These are phyloP conservation scores for Huntiella savannae DNA, from an alignment of 2,329 filamentous ascomycete genomes.

Conservation along the genomic window DNA sequence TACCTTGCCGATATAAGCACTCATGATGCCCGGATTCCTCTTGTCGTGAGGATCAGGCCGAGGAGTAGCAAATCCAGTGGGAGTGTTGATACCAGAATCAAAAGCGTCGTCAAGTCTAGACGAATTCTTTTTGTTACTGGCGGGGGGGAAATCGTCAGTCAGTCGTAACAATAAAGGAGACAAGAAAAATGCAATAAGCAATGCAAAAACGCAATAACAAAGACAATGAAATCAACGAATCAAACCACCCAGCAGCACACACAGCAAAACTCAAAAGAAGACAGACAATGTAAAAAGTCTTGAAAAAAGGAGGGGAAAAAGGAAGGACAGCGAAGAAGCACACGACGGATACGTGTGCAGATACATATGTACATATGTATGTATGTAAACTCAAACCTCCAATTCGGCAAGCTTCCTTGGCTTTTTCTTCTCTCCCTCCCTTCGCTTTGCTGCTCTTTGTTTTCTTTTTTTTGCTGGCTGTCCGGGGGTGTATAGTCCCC, in stretches of 20 bases:
- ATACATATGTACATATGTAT: too few relatives aligned
- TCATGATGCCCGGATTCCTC: slow-evolving; percentile 86
- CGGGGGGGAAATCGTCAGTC: slow-evolving; percentile 16
- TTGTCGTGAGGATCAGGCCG: slow-evolving; percentile 89
- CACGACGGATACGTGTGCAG: too few relatives aligned
- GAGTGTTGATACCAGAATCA: slow-evolving; percentile 68
- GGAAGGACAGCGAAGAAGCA: too few relatives aligned
- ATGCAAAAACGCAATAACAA: slow-evolving; percentile 23
- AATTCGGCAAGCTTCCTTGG: too few relatives aligned
- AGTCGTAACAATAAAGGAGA: slow-evolving; percentile 23
- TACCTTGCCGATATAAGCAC: slow-evolving; percentile 93
- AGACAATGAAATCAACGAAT: slow-evolving; percentile 7
- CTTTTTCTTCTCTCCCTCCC: too few relatives aligned
- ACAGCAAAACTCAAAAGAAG: not conserved
- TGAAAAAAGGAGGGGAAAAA: too few relatives aligned
- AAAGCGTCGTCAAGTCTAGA: slow-evolving; percentile 47
- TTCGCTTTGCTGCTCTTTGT: too few relatives aligned
- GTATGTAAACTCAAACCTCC: too few relatives aligned
- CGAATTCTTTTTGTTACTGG: slow-evolving; percentile 28
- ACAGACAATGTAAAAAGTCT: not conserved
- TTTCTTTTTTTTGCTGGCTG: too few relatives aligned
- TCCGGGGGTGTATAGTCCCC: too few relatives aligned
- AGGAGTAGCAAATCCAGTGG: slow-evolving; percentile 80
- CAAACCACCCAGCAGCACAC: not conserved
- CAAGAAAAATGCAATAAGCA: not conserved